Conservation (phyloP, 768 basidiomycete species). For the Hypholoma sublateritium region DNA sequence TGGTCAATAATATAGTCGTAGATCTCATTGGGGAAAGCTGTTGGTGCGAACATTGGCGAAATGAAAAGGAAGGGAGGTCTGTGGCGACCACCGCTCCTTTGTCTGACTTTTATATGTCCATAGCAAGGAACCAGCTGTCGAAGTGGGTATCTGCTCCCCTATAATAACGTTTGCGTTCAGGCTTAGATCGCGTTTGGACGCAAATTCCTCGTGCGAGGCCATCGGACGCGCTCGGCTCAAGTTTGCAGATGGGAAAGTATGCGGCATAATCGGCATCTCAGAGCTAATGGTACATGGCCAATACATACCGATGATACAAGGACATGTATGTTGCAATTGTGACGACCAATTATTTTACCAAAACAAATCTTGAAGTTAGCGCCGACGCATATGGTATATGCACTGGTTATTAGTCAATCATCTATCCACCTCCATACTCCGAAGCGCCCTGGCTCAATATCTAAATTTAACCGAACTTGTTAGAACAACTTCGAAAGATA, state of each 20-base stretch:
- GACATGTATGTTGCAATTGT: no score
- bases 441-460: no score
- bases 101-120: background rate
- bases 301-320: no score
- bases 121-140: background rate
- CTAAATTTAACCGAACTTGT: no score
- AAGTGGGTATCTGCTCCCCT: background rate
- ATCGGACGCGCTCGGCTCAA: background rate
- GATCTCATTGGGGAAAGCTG: constrained; percentile 9
- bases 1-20: constrained; percentile 19
- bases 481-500: no score
- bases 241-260: background rate
- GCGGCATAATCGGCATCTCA: background rate
- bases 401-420: no score
- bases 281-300: background rate
- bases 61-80: no score
- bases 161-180: background rate
- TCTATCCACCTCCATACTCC: no score
- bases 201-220: background rate
- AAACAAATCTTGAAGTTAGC: no score
- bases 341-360: no score
- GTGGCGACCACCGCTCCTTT: no score
- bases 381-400: no score
- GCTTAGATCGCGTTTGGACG: background rate
- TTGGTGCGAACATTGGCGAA: background rate